Evolutionary conservation across 2,329 filamentous ascomycete genomes (phyloP).

Genomic region (Graphilbum ipis-grandicollis): DNA sequence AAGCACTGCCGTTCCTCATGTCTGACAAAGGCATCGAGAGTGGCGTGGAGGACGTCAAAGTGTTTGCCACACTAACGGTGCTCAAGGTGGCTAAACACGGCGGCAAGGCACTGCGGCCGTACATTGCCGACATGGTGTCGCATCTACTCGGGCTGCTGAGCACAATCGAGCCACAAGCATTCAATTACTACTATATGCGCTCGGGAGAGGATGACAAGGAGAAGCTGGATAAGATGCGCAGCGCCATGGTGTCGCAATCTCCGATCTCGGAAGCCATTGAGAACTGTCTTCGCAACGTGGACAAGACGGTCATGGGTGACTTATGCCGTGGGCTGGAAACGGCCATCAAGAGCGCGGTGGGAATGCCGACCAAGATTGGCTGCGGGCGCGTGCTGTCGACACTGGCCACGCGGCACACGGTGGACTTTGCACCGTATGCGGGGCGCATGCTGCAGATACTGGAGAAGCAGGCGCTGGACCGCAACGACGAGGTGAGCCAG

Average conservation of each 20-base stretch:
- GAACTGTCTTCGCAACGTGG: constrained; percentile 68
- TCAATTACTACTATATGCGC: constrained; percentile 88
- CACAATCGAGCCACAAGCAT: constrained; percentile 70
- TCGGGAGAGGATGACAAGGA: constrained; percentile 75
- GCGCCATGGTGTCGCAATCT: constrained; percentile 65
- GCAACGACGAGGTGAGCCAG: constrained; percentile 83
- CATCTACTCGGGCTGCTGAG: constrained; percentile 69
- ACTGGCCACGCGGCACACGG: constrained; percentile 62
- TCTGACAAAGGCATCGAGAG: constrained; percentile 83
- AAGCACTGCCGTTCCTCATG: constrained; percentile 78
- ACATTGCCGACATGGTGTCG: constrained; percentile 66
- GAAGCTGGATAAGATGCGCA: constrained; percentile 74
- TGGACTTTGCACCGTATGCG: constrained; percentile 59
- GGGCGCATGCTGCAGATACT: constrained; percentile 61
- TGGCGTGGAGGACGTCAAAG: constrained; percentile 69
- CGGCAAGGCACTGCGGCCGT: constrained; percentile 59
- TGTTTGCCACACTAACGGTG: constrained; percentile 68
- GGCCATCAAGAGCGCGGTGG: constrained; percentile 71
- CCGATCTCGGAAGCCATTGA: constrained; percentile 89
- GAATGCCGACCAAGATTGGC: constrained; percentile 85
- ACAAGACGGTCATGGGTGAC: constrained; percentile 58
- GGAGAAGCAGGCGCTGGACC: constrained; percentile 61
- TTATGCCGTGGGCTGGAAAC: constrained; percentile 57
- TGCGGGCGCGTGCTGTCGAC: constrained; percentile 74
- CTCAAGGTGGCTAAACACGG: constrained; percentile 83